phyloP scores from a whole-genome alignment of 768 basidiomycete genomes.

The Vararia minispora region DNA sequence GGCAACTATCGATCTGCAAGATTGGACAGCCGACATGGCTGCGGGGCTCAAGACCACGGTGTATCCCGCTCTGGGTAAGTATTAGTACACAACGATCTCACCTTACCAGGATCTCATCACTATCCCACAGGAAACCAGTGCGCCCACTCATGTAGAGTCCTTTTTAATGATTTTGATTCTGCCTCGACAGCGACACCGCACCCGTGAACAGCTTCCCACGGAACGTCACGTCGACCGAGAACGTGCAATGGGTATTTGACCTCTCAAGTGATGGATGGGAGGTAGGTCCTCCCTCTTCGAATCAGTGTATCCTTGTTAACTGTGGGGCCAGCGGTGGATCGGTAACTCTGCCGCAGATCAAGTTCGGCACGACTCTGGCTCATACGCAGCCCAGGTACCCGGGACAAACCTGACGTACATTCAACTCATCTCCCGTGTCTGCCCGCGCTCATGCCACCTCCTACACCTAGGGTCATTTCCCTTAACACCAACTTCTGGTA shows the following conservation, averaged over 20 bases:
- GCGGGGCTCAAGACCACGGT: slow-evolving; percentile 29
- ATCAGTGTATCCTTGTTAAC: not conserved
- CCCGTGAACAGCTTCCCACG: slow-evolving; percentile 52
- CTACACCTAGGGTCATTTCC: slow-evolving; percentile 36
- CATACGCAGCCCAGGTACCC: slow-evolving; percentile 37
- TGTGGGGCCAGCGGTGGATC: slow-evolving; percentile 44
- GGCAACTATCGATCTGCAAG: slow-evolving; percentile 30
- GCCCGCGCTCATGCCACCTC: slow-evolving; percentile 16
- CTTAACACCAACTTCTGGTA: slow-evolving; percentile 56
- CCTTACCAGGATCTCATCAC: not conserved
- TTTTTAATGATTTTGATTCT: not conserved
- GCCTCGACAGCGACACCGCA: slow-evolving; percentile 34
- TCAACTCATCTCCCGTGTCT: too few species aligned
- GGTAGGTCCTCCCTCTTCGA: slow-evolving; percentile 19
- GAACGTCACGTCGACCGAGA: slow-evolving; percentile 25
- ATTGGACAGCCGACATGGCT: slow-evolving; percentile 36
- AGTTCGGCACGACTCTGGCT: slow-evolving; percentile 38
- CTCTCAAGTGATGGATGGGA: slow-evolving; percentile 37
- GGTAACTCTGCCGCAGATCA: slow-evolving; percentile 29
- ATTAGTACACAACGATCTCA: not conserved
- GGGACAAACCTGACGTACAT: slow-evolving; percentile 42
- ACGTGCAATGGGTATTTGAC: slow-evolving; percentile 47
- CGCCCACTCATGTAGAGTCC: slow-evolving; percentile 10
- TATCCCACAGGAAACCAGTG: slow-evolving; percentile 29
- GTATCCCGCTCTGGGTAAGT: slow-evolving; percentile 37